Conservation (phyloP, 345 rosid genomes). For the Arabis hirsuta region DNA sequence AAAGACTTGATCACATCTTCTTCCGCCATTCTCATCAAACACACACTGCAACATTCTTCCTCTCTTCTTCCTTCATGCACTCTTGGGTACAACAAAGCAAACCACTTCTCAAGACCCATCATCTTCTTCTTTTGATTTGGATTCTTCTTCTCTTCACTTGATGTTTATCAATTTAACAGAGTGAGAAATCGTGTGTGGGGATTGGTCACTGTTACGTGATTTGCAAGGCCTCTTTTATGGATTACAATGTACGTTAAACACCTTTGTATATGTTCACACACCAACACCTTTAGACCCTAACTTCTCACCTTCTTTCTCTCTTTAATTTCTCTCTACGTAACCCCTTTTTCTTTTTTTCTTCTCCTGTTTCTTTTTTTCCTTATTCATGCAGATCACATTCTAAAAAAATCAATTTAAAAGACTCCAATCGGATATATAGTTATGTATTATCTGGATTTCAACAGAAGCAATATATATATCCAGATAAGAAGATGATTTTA, state of each 20-base stretch:
- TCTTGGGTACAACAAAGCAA: conserved; percentile 37
- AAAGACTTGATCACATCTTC: conserved; percentile 50
- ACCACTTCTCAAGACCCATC: conserved; percentile 41
- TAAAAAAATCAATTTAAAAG: neutral
- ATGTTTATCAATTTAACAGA: conserved; percentile 37
- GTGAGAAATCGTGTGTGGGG: conserved; percentile 33
- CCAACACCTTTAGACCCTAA: conserved; percentile 41
- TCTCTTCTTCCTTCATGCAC: conserved; percentile 27
- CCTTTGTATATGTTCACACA: conserved; percentile 41
- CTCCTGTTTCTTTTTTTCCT: neutral
- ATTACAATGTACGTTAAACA: conserved; percentile 43
- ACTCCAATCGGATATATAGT: neutral
- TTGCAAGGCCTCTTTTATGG: conserved; percentile 34
- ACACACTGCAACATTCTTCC: conserved; percentile 64
- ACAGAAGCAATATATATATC: neutral
- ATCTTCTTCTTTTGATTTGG: conserved; percentile 11
- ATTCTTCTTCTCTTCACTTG: conserved; percentile 15
- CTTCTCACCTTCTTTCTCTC: conserved; percentile 42
- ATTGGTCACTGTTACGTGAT: conserved; percentile 44
- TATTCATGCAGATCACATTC: conserved; percentile 34
- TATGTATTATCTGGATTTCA: conserved; percentile 13
- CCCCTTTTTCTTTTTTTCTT: conserved; percentile 21
- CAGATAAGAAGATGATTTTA: conserved; percentile 20
- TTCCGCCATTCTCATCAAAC: conserved; percentile 57
- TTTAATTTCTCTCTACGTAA: conserved; percentile 36